Evolutionary conservation across 2,329 filamentous ascomycete genomes (phyloP).

Genomic region (Orbilia quercus): DNA sequence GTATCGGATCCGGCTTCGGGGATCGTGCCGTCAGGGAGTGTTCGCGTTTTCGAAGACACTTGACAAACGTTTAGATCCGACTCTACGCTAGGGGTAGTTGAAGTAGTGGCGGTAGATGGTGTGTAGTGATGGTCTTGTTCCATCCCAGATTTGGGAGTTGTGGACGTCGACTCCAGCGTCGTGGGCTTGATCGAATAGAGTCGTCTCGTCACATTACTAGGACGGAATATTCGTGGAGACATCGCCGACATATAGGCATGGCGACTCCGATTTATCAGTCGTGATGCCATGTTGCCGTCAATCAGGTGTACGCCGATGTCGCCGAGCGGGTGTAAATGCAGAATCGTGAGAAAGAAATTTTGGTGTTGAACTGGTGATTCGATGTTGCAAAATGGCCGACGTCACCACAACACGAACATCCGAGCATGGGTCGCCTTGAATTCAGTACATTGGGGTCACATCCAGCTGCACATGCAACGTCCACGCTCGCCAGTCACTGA

Average conservation of each 20-base stretch:
- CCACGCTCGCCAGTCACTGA: no score
- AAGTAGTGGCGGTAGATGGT: conserved; percentile 64
- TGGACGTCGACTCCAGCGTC: conserved; percentile 46
- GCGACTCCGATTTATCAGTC: conserved; percentile 11
- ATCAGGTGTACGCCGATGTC: background rate
- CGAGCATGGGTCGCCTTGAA: no score
- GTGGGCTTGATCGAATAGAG: conserved; percentile 48
- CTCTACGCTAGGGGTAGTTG: conserved; percentile 62
- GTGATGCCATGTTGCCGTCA: conserved; percentile 23
- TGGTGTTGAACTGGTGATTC: conserved; percentile 1
- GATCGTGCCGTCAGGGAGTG: conserved; percentile 68
- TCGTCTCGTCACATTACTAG: background rate
- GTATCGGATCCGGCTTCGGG: conserved; percentile 58
- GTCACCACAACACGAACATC: conserved; percentile 23
- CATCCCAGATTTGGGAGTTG: conserved; percentile 62
- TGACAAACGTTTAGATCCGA: conserved; percentile 66
- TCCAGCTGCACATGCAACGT: no score
- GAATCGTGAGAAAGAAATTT: conserved; percentile 10
- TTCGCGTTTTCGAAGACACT: conserved; percentile 64
- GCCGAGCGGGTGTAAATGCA: background rate
- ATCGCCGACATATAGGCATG: conserved; percentile 11
- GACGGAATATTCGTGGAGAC: background rate
- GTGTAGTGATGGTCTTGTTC: conserved; percentile 68
- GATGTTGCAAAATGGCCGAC: conserved; percentile 10
- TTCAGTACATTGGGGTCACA: background rate